phyloP scores from a whole-genome alignment of 306 rosid species.

The Lithocarpus polystachyus region DNA sequence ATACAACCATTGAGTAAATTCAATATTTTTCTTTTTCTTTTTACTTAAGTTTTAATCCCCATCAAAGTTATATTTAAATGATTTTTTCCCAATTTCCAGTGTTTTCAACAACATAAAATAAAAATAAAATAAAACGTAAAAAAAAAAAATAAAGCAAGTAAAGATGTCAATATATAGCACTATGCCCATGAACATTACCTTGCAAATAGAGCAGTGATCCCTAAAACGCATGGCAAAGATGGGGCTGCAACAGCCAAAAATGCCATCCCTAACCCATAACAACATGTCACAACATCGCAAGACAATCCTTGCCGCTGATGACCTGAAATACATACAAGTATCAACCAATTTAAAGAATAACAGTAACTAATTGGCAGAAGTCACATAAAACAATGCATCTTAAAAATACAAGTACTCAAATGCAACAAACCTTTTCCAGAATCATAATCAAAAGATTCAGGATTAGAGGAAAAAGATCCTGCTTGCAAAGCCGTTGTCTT shows the following conservation, averaged over 20 bases:
- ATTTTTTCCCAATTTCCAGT: not conserved
- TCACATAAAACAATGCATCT: not conserved
- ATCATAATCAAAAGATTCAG: conserved; percentile 64
- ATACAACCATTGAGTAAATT: not conserved
- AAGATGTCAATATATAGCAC: not conserved
- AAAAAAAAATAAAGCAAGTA: not conserved
- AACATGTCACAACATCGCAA: conserved; percentile 57
- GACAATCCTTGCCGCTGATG: conserved; percentile 70
- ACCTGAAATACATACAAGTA: conserved; percentile 44
- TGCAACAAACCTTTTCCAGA: conserved; percentile 71
- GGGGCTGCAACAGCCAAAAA: conserved; percentile 85
- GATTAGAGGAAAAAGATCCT: conserved; percentile 41
- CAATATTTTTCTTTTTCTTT: not conserved
- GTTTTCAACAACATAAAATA: not conserved
- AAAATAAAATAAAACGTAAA: not conserved
- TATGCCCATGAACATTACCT: conserved; percentile 43
- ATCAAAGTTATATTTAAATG: not conserved
- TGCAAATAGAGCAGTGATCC: conserved; percentile 82
- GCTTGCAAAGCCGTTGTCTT: conserved; percentile 48
- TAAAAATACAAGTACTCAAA: not conserved
- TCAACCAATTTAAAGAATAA: not conserved
- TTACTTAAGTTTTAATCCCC: not conserved
- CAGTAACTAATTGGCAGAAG: not conserved
- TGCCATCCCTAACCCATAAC: conserved; percentile 81
- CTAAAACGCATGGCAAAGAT: conserved; percentile 79